phyloP scores from a whole-genome alignment of 768 basidiomycete genomes.

The Cytidiella melzeri region DNA sequence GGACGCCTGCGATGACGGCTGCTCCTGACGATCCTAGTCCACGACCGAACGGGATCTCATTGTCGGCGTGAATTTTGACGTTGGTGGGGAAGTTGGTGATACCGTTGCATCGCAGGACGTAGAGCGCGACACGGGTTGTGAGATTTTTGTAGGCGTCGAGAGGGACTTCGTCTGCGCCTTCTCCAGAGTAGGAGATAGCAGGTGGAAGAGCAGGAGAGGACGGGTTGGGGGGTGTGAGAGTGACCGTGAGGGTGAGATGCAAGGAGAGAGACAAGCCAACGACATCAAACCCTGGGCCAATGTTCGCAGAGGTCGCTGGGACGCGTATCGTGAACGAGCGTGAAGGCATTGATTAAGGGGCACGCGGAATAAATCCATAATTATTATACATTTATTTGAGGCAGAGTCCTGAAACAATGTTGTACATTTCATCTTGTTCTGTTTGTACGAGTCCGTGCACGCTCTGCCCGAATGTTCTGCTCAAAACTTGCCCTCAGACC shows the following conservation, averaged over 20 bases:
- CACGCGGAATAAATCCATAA: not conserved
- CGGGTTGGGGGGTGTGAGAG: slow-evolving; percentile 28
- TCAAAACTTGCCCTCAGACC: slow-evolving; percentile 65
- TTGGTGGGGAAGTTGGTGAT: slow-evolving; percentile 71
- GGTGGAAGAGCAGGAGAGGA: slow-evolving; percentile 43
- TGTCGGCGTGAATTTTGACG: slow-evolving; percentile 71
- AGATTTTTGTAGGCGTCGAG: slow-evolving; percentile 96
- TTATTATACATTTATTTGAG: not conserved
- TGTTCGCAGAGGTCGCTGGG: slow-evolving; percentile 97
- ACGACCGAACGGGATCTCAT: slow-evolving; percentile 96
- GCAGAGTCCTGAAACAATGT: not conserved
- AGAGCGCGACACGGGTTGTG: slow-evolving; percentile 93
- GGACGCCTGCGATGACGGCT: slow-evolving; percentile 96
- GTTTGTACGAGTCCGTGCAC: slow-evolving; percentile 17
- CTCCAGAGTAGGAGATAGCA: slow-evolving; percentile 71
- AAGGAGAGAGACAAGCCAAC: slow-evolving; percentile 96
- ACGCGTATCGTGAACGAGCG: slow-evolving; percentile 65
- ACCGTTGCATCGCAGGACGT: slow-evolving; percentile 87
- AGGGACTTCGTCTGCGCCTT: slow-evolving; percentile 88
- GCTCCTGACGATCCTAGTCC: slow-evolving; percentile 97
- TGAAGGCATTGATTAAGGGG: slow-evolving; percentile 7
- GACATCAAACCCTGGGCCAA: slow-evolving; percentile 98
- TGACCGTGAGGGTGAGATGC: slow-evolving; percentile 69
- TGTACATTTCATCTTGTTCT: slow-evolving; percentile 7
- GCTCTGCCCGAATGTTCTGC: not conserved